Evolutionary conservation across 495 filamentous ascomycete species (phyloP).

Genomic region (Aspergillus funiculosus): DNA sequence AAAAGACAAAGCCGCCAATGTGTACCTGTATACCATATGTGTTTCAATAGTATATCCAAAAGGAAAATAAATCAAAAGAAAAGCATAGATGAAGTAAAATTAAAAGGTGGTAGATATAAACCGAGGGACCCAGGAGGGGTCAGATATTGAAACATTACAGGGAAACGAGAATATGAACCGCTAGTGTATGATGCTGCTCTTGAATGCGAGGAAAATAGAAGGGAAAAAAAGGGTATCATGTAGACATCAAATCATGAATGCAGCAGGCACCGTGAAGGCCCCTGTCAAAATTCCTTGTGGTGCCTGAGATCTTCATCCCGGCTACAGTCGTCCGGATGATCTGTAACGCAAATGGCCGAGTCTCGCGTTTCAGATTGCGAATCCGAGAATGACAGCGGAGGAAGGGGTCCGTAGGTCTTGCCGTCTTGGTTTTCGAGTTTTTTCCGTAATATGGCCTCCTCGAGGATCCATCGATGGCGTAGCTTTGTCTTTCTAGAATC

Average conservation of each 20-base stretch:
- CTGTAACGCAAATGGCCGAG: slow-evolving; percentile 24
- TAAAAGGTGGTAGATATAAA: slow-evolving; percentile 27
- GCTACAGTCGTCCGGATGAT: slow-evolving; percentile 8
- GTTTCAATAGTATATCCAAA: too few relatives aligned
- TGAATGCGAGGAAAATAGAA: slow-evolving; percentile 4
- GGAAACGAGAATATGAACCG: slow-evolving; percentile 8
- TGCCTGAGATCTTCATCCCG: slow-evolving; percentile 15
- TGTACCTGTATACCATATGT: neutral
- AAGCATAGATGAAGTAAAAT: slow-evolving; percentile 20
- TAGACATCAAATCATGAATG: slow-evolving; percentile 24
- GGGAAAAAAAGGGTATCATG: slow-evolving; percentile 26
- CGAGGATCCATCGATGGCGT: slow-evolving; percentile 54
- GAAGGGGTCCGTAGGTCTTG: slow-evolving; percentile 45
- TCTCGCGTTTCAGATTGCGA: slow-evolving; percentile 22
- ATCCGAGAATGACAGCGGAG: slow-evolving; percentile 34
- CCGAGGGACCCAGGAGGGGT: slow-evolving; percentile 1
- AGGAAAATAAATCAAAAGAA: slow-evolving; percentile 1
- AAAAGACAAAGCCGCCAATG: slow-evolving; percentile 10
- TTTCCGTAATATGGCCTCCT: slow-evolving; percentile 55
- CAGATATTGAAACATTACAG: slow-evolving; percentile 13
- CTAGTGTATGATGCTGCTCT: slow-evolving; percentile 10
- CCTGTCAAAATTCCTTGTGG: slow-evolving; percentile 17
- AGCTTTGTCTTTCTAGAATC: slow-evolving; percentile 46
- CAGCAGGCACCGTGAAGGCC: too few relatives aligned
- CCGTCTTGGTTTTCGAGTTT: slow-evolving; percentile 50